Base-by-base conservation (phyloP, 331 rosid genomes). In the Acacia pycnantha region DNA sequence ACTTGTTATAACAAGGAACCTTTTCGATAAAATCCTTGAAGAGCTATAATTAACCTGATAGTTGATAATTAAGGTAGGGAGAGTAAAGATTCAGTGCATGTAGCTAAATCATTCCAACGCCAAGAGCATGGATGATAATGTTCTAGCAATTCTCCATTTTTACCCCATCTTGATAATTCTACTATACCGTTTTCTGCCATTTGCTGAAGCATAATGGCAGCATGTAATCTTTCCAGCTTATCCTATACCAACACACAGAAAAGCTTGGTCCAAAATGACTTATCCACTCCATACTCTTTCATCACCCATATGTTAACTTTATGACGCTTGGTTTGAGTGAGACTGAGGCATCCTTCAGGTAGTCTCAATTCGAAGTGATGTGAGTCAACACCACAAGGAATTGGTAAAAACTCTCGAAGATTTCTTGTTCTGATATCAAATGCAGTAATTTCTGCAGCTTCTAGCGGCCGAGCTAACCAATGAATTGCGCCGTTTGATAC, bases 221-320 rank as follows among this genome's bases (percentile, higher is more conserved):
- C 3, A 40, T 6, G 43, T 40, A 8, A 40, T 40, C 43, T 40
- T 40, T 40, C 10, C 43, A 40, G 43, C 43, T 40, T 40, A 40
- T 40, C 43, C 43, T 40, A 40, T 40, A 40, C 43, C 43, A 40
- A 40, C 9, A 40, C 9, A 40, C 6, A 6, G 43, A 40, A 40
- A 40, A 40, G 43, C 74, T n/a, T 82, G 1, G 47, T 82, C 82
- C 78, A 82, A 22, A 74, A 77, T n/a, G 85, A 68, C 14, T 58
- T 53, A 40, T 40, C 43, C 56, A 77, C 73, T 2, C 46, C 31
- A 19, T 83, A 83, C 31, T 83, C 86, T 47, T 35, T 59, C 85
- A 71, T 77, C 59, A 77, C 13, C 86, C 82, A 71, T 19, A 83
- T 48, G 16, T 71, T 59, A 15, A 13, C 16, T 40, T 71, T 0